phyloP scores from a whole-genome alignment of 768 basidiomycete species.

The Punctularia strigosozonata region DNA sequence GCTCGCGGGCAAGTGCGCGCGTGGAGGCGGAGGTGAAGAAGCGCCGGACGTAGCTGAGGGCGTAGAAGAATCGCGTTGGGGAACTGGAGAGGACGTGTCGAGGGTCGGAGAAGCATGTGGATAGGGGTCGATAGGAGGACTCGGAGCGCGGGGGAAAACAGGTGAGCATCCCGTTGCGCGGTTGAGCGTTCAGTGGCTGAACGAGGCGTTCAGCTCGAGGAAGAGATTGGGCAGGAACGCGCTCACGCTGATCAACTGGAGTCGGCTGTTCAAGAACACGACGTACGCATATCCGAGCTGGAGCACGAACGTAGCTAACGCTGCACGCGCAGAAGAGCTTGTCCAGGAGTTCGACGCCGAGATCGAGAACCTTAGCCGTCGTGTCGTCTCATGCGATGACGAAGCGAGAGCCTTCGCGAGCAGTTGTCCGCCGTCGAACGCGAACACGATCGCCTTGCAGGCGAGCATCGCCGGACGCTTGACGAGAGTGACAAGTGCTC shows the following conservation, averaged over 20 bases:
- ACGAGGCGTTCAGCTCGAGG: slow-evolving; percentile 30
- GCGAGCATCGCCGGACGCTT: slow-evolving; percentile 34
- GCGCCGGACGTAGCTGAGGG: slow-evolving; percentile 37
- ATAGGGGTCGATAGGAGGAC: slow-evolving; percentile 70
- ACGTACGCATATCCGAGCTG: slow-evolving; percentile 36
- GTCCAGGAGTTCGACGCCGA: slow-evolving; percentile 47
- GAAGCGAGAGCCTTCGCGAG: slow-evolving; percentile 45
- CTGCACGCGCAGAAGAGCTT: slow-evolving; percentile 42
- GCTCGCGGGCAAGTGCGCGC: slow-evolving; percentile 40
- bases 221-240: slow-evolving; percentile 40
- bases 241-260: slow-evolving; percentile 37
- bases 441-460: slow-evolving; percentile 37
- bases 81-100: slow-evolving; percentile 62
- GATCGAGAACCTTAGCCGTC: slow-evolving; percentile 32
- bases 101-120: slow-evolving; percentile 76
- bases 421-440: slow-evolving; percentile 42
- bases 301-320: slow-evolving; percentile 47
- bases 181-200: background rate
- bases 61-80: slow-evolving; percentile 68
- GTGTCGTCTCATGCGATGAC: slow-evolving; percentile 34
- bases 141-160: slow-evolving; percentile 52
- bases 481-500: slow-evolving; percentile 36
- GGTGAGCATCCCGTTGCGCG: slow-evolving; percentile 22
- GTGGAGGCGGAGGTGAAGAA: slow-evolving; percentile 54
- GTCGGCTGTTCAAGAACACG: slow-evolving; percentile 37